Evolutionary conservation across 768 basidiomycete genomes (phyloP).

Genomic region (Strobilomyces echinocephalus): DNA sequence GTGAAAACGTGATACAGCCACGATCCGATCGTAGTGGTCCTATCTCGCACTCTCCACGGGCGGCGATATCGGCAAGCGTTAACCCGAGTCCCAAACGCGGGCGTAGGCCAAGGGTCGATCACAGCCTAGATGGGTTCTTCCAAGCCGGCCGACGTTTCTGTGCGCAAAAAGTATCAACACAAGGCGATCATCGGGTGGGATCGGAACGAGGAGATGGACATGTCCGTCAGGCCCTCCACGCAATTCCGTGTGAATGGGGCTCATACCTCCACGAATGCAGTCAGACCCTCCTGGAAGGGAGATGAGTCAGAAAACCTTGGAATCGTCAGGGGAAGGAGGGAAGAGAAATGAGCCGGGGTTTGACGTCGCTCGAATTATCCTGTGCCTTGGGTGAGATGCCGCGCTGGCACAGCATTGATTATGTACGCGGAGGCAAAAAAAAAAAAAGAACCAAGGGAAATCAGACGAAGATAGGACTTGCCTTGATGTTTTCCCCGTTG

Average conservation of each 20-base stretch:
- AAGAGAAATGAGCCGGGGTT: conserved; percentile 11
- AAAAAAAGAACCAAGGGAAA: background rate
- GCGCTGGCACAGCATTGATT: conserved; percentile 1
- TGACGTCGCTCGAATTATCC: conserved; percentile 3
- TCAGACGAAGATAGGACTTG: conserved; percentile 21
- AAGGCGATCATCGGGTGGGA: background rate
- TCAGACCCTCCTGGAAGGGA: conserved; percentile 56
- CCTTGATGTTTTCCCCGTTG: conserved; percentile 67
- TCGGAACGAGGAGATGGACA: conserved; percentile 2
- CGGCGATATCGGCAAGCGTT: background rate
- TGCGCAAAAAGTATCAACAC: background rate
- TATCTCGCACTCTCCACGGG: background rate
- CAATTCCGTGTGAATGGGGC: background rate
- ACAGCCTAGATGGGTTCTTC: conserved; percentile 10
- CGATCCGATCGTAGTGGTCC: background rate
- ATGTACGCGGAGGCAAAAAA: background rate
- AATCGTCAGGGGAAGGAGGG: conserved; percentile 26
- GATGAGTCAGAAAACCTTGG: conserved; percentile 30
- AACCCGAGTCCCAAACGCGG: background rate
- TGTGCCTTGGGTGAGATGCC: background rate
- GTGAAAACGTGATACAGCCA: background rate
- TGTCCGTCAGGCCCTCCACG: background rate
- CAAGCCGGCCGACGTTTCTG: conserved; percentile 16
- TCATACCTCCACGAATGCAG: conserved; percentile 50
- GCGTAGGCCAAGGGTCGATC: conserved; percentile 3